phyloP scores from a whole-genome alignment of 2,329 filamentous ascomycete species.

The Geosmithia putterillii region DNA sequence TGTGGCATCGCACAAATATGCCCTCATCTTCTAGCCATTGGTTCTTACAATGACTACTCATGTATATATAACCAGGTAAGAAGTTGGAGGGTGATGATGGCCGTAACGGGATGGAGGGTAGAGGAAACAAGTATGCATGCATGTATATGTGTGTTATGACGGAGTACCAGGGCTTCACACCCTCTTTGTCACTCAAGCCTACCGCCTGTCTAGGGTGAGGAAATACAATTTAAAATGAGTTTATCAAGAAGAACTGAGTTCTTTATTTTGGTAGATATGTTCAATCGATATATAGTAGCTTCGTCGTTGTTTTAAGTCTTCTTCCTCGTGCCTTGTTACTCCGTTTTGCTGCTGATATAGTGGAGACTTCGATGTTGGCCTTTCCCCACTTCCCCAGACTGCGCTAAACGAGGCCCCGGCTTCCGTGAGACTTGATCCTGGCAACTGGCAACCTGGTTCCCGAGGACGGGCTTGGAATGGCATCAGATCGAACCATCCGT shows the following conservation, averaged over 20 bases:
- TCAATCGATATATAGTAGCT: neutral
- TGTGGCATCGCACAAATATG: neutral
- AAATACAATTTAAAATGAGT: neutral
- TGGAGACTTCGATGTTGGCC: neutral
- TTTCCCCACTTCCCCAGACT: conserved; percentile 4
- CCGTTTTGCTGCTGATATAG: neutral
- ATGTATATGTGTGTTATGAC: too few relatives aligned
- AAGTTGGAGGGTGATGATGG: neutral
- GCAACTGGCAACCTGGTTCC: too few relatives aligned
- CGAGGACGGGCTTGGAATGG: neutral
- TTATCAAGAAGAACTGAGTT: neutral
- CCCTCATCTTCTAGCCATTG: too few relatives aligned
- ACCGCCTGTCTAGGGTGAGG: neutral
- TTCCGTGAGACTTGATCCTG: neutral
- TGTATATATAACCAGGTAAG: neutral
- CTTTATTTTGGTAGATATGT: neutral
- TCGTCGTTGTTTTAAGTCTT: neutral
- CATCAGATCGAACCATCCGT: neutral
- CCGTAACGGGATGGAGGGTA: neutral
- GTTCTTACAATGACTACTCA: too few relatives aligned
- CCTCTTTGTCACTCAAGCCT: neutral
- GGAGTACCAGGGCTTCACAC: neutral
- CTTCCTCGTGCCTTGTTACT: neutral
- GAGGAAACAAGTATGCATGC: neutral
- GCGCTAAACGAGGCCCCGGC: conserved; percentile 1